Evolutionary conservation across 2,329 filamentous ascomycete species (phyloP).

Genomic region (Neobulgaria alba): DNA sequence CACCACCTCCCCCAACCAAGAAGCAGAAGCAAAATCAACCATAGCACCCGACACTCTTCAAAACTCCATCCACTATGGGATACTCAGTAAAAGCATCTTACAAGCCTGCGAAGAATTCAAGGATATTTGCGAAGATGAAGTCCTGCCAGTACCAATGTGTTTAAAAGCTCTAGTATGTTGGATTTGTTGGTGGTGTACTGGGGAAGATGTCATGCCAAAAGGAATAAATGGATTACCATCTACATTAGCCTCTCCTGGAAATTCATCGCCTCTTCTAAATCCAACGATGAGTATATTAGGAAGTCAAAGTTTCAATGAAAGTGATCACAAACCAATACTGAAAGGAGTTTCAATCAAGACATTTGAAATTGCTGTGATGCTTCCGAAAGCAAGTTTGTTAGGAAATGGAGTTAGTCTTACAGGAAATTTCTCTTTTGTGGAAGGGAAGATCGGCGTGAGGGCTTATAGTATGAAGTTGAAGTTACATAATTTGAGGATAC

Average conservation of each 20-base stretch:
- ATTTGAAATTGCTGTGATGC: conserved; percentile 43
- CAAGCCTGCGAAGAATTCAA: conserved; percentile 24
- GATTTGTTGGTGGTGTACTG: conserved; percentile 10
- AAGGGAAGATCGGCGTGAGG: conserved; percentile 11
- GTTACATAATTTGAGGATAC: conserved; percentile 51
- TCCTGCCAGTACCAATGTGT: conserved; percentile 3
- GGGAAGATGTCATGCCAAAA: conserved; percentile 2
- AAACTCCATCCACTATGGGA: conserved; percentile 57
- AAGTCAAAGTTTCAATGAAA: neutral
- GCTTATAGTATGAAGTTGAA: conserved; percentile 24
- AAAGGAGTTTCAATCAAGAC: conserved; percentile 33
- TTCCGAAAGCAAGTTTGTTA: conserved; percentile 62
- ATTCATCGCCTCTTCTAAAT: no score
- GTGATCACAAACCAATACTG: conserved; percentile 25
- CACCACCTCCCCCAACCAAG: conserved; percentile 47
- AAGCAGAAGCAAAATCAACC: no score
- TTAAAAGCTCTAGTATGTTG: conserved; percentile 8
- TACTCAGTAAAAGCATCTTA: conserved; percentile 57
- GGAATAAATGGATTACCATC: neutral
- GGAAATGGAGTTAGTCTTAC: conserved; percentile 49
- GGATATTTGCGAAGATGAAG: conserved; percentile 3
- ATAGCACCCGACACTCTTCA: no score
- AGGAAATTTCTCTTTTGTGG: conserved; percentile 32
- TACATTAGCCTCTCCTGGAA: no score
- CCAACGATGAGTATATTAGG: neutral